phyloP scores from a whole-genome alignment of 177 flowering plant species.

The Telopea speciosissima region DNA sequence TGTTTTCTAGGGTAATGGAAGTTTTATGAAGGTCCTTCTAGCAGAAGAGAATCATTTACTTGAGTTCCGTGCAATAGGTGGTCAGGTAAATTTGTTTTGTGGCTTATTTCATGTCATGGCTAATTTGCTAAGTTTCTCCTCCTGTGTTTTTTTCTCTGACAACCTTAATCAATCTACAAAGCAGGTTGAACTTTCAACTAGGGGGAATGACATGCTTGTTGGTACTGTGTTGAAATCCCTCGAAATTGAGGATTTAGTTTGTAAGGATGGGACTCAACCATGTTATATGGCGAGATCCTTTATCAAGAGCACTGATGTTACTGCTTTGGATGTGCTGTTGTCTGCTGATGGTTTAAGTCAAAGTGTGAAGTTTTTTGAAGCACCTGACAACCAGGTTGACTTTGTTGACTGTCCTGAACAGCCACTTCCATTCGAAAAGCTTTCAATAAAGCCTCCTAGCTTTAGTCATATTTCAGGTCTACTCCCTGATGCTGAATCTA shows the following conservation, averaged over 20 bases:
- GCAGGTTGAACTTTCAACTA: slow-evolving; percentile 80
- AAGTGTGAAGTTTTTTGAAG: slow-evolving; percentile 79
- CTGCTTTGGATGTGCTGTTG: slow-evolving; percentile 14
- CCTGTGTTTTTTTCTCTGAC: neutral
- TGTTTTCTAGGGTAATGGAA: slow-evolving; percentile 36
- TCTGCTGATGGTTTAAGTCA: slow-evolving; percentile 28
- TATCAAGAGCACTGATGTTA: slow-evolving; percentile 34
- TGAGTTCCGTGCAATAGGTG: slow-evolving; percentile 94
- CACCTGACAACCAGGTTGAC: slow-evolving; percentile 66
- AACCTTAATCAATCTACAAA: slow-evolving; percentile 2
- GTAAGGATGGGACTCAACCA: slow-evolving; percentile 30
- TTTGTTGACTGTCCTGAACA: slow-evolving; percentile 29
- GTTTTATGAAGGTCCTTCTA: slow-evolving; percentile 52
- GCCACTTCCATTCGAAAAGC: slow-evolving; percentile 24
- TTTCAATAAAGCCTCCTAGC: slow-evolving; percentile 45
- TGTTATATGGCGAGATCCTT: slow-evolving; percentile 79
- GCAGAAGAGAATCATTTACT: slow-evolving; percentile 64
- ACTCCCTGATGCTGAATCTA: slow-evolving; percentile 49
- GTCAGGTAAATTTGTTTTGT: slow-evolving; percentile 48
- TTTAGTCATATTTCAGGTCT: slow-evolving; percentile 54
- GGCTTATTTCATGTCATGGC: neutral
- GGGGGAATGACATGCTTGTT: slow-evolving; percentile 74
- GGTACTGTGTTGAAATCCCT: slow-evolving; percentile 79
- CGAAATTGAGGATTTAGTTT: slow-evolving; percentile 86
- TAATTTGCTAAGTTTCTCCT: slow-evolving; percentile 3